Conservation (phyloP, 768 basidiomycete genomes). For the Auricularia heimuer region DNA sequence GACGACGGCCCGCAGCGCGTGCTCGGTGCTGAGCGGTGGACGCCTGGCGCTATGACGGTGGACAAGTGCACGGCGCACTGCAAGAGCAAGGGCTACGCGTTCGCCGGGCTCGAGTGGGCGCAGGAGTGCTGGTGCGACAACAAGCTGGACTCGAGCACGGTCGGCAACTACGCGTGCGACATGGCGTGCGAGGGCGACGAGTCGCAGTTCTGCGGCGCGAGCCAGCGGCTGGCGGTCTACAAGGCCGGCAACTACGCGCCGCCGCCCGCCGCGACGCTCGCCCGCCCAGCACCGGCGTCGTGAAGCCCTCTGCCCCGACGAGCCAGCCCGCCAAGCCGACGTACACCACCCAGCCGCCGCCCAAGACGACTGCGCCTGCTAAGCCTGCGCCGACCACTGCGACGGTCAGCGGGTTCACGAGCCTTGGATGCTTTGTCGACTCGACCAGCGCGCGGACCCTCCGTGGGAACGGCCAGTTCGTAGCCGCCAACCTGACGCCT, state of each 20-base stretch:
- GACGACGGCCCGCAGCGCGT: slow-evolving; percentile 2
- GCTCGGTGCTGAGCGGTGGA: not conserved
- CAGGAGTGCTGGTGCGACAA: slow-evolving; percentile 22
- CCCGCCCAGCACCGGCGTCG: slow-evolving; percentile 6
- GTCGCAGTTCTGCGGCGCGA: slow-evolving; percentile 23
- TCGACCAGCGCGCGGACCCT: not conserved
- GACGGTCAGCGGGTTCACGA: not conserved
- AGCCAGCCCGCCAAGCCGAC: slow-evolving; percentile 37
- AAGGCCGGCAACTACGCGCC: slow-evolving; percentile 36
- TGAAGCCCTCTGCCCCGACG: slow-evolving; percentile 30
- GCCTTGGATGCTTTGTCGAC: slow-evolving; percentile 38
- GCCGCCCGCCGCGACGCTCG: slow-evolving; percentile 29
- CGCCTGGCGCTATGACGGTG: slow-evolving; percentile 16
- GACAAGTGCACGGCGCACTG: slow-evolving; percentile 22
- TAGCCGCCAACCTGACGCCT: slow-evolving; percentile 3
- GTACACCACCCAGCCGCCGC: slow-evolving; percentile 41
- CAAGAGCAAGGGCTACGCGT: slow-evolving; percentile 21
- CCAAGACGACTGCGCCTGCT: not conserved
- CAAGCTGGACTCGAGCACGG: slow-evolving; percentile 9
- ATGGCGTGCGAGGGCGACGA: slow-evolving; percentile 20
- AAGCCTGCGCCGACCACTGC: not conserved
- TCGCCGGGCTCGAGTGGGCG: slow-evolving; percentile 22
- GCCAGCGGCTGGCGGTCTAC: slow-evolving; percentile 20
- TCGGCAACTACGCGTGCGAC: slow-evolving; percentile 17
- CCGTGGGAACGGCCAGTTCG: not conserved